Base-by-base conservation (phyloP, 1,284 basidiomycete species). In the Apiotrichum domesticum region DNA sequence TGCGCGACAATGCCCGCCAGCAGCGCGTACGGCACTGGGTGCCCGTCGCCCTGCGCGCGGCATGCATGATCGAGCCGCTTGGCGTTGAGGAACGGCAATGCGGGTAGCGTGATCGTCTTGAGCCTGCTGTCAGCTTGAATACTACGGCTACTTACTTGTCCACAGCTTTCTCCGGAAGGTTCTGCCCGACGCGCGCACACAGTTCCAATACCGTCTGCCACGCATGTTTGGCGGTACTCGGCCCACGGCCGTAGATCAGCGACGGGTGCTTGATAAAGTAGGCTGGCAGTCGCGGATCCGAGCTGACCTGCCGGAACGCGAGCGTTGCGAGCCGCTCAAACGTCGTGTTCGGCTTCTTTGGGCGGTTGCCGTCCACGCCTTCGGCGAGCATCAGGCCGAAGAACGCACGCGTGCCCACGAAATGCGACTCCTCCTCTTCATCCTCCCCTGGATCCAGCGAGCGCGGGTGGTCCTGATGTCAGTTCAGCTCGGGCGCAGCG, bases 1-100 rank as follows among this genome's bases (percentile, higher is more conserved):
- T 73, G 71, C 0, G 71, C 70, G 14, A 75, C 52, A 15, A 73
- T 69, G 7, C 66, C 70, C 0, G 67, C 57, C 3, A 71, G 55
- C 0, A 74, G 52, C 7, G 67, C 66, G 42, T 68, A 68, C 0
- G 72, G 72, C 4, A 70, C 56, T 6, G 64, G 62, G 6, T 50
- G 59, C 29, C 46, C 33, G n/a, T 50, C 41, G 2, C 3, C 10
- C 10, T 15, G 37, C 4, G 9, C 13, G 2, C 32, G 29, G 9
- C 41, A 43, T 10, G 50, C 32, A 0, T 21, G 33, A 46, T 67
- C 65, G 1, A 71, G 52, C 6, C 65, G 67, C 2, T 56, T 58
- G 10, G 51, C 52, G 46, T 70, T 71, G 54, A 75, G 51, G 33
- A 74, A 62, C 0, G 73, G 73, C 7, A 71, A 40, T 3, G 73